phyloP scores from a whole-genome alignment of 78 protist genomes.

The Dictyostelium intermedium region DNA sequence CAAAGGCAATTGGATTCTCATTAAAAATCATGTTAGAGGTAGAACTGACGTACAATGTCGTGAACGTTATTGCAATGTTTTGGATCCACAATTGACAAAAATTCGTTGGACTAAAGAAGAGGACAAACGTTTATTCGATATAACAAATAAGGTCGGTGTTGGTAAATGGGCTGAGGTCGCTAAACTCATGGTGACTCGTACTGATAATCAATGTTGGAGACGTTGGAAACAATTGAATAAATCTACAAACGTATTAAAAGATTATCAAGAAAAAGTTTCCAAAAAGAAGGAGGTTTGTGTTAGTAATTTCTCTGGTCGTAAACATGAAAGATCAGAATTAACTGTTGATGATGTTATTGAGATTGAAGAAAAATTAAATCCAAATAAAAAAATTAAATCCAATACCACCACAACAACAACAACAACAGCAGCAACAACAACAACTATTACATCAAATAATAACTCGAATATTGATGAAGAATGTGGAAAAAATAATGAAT shows the following conservation, averaged over 20 bases:
- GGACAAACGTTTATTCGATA: background rate
- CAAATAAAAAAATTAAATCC: background rate
- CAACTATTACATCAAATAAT: background rate
- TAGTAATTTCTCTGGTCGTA: conserved; percentile 67
- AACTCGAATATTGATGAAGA: background rate
- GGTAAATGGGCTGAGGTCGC: conserved; percentile 73
- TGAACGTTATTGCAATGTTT: conserved; percentile 93
- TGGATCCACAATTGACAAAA: conserved; percentile 84
- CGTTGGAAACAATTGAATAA: conserved; percentile 54
- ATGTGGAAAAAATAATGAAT: background rate
- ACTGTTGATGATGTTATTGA: conserved; percentile 53
- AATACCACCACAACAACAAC: background rate
- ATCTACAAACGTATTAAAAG: background rate
- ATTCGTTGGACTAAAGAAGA: conserved; percentile 87
- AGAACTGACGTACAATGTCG: conserved; percentile 91
- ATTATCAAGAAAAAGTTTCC: conserved; percentile 19
- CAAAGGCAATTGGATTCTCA: conserved; percentile 33
- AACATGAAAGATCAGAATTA: conserved; percentile 58
- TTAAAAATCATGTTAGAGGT: conserved; percentile 79
- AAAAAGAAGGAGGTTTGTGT: conserved; percentile 44
- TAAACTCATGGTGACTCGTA: conserved; percentile 20
- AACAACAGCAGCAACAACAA: background rate
- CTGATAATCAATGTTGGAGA: conserved; percentile 84
- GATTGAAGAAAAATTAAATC: background rate
- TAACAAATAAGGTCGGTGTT: conserved; percentile 36